These are phyloP conservation scores for Diaporthe sp. DNA, from an alignment of 2,329 filamentous ascomycete genomes.

Conservation along the genomic window DNA sequence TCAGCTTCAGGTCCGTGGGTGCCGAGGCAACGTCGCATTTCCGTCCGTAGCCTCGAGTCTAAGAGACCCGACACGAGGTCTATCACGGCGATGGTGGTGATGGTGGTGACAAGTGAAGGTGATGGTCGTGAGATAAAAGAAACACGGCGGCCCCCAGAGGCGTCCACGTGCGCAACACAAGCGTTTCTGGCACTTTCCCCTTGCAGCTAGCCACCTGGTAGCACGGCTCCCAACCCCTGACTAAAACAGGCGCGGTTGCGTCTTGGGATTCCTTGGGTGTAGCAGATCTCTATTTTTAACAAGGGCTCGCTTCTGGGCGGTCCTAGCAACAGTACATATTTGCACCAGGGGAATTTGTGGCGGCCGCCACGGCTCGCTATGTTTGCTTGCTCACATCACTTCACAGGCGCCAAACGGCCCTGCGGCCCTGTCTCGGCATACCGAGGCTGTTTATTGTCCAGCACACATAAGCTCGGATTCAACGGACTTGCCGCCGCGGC, in stretches of 20 bases:
- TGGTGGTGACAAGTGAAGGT: background rate
- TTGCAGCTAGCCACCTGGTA: slow-evolving; percentile 24
- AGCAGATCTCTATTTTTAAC: slow-evolving; percentile 36
- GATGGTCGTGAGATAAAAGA: slow-evolving; percentile 4
- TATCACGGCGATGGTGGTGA: background rate
- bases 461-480: background rate
- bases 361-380: background rate
- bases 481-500: background rate
- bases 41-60: slow-evolving; percentile 7
- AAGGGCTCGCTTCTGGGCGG: slow-evolving; percentile 24
- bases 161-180: slow-evolving; percentile 20
- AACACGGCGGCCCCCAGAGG: background rate
- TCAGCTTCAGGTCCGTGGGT: slow-evolving; percentile 24
- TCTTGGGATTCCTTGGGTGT: slow-evolving; percentile 21
- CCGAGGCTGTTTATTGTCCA: background rate
- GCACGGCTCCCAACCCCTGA: slow-evolving; percentile 35
- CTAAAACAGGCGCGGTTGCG: slow-evolving; percentile 22
- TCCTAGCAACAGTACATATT: slow-evolving; percentile 3
- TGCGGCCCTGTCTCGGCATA: background rate
- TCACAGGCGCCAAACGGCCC: too few species aligned
- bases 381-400: background rate
- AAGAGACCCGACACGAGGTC: slow-evolving; percentile 1
- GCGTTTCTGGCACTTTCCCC: slow-evolving; percentile 31
- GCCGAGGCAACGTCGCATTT: slow-evolving; percentile 19
- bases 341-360: slow-evolving; percentile 3